Evolutionary conservation across 768 basidiomycete species (phyloP).

Genomic region (Sistotremastrum suecicum): DNA sequence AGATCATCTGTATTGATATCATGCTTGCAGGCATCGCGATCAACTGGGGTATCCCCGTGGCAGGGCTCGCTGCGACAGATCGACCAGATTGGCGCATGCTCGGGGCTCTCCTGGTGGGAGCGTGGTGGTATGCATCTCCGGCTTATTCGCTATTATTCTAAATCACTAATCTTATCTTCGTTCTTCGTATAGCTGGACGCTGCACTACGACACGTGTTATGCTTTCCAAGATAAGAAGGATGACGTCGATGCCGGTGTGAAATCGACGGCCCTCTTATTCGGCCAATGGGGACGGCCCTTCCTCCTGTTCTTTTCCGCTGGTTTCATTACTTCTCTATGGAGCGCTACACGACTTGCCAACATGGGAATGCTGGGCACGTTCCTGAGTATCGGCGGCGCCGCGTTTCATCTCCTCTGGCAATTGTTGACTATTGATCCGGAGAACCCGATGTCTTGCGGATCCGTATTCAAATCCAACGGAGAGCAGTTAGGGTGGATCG

Average conservation of each 20-base stretch:
- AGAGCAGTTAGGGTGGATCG: slow-evolving; percentile 1
- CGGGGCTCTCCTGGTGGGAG: slow-evolving; percentile 5
- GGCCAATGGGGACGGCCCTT: slow-evolving; percentile 44
- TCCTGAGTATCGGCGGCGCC: slow-evolving; percentile 24
- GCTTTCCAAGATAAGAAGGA: slow-evolving; percentile 69
- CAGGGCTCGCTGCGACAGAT: slow-evolving; percentile 26
- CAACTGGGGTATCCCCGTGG: slow-evolving; percentile 12
- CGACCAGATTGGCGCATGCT: slow-evolving; percentile 19
- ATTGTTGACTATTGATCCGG: slow-evolving; percentile 11
- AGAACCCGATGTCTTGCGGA: slow-evolving; percentile 1
- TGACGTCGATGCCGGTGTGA: slow-evolving; percentile 58
- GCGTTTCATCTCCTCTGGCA: slow-evolving; percentile 27
- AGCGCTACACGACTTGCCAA: slow-evolving; percentile 37
- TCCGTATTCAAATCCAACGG: slow-evolving; percentile 3
- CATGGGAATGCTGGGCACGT: slow-evolving; percentile 32
- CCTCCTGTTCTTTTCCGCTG: slow-evolving; percentile 34
- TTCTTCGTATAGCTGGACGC: background rate
- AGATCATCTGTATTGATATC: slow-evolving; percentile 12
- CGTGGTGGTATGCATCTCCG: slow-evolving; percentile 19
- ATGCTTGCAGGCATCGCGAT: slow-evolving; percentile 8
- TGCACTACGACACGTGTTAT: slow-evolving; percentile 44
- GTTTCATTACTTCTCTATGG: slow-evolving; percentile 38
- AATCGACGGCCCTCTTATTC: slow-evolving; percentile 64
- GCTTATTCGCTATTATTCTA: slow-evolving; percentile 18
- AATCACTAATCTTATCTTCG: slow-evolving; percentile 31